These are phyloP conservation scores for Penicillium chermesinum DNA, from an alignment of 495 filamentous ascomycete species.

Conservation along the genomic window DNA sequence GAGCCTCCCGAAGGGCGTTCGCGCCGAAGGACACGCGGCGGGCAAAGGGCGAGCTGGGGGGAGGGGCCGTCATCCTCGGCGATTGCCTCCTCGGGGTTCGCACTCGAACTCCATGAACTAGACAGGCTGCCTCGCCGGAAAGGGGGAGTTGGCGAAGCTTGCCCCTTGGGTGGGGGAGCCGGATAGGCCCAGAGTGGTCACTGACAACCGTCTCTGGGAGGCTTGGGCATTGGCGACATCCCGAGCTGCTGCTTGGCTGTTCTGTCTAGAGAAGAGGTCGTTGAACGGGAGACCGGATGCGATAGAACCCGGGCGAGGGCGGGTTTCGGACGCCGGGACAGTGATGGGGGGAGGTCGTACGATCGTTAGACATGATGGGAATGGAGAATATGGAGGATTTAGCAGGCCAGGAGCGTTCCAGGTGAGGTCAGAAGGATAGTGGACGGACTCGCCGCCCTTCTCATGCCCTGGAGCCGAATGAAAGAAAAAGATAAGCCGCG, in stretches of 20 bases:
- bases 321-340: slow-evolving; percentile 35
- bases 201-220: slow-evolving; percentile 78
- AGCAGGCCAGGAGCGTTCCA: not conserved
- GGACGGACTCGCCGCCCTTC: slow-evolving; percentile 32
- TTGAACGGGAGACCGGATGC: slow-evolving; percentile 42
- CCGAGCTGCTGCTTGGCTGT: slow-evolving; percentile 14
- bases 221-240: slow-evolving; percentile 52
- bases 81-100: slow-evolving; percentile 82
- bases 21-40: slow-evolving; percentile 90
- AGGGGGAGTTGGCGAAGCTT: slow-evolving; percentile 42
- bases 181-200: slow-evolving; percentile 78
- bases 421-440: slow-evolving; percentile 8
- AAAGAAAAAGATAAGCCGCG: not conserved
- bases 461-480: slow-evolving; percentile 13
- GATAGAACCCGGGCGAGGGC: slow-evolving; percentile 45
- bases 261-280: slow-evolving; percentile 42
- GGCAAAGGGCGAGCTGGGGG: slow-evolving; percentile 69
- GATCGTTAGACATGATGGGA: slow-evolving; percentile 45
- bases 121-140: slow-evolving; percentile 68
- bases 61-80: slow-evolving; percentile 69
- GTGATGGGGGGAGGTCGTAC: slow-evolving; percentile 45
- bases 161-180: slow-evolving; percentile 65
- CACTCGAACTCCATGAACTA: slow-evolving; percentile 64
- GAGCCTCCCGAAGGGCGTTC: slow-evolving; percentile 70
- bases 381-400: not conserved